Evolutionary conservation across 306 rosid species (phyloP).

Genomic region (Malus sieversii): DNA sequence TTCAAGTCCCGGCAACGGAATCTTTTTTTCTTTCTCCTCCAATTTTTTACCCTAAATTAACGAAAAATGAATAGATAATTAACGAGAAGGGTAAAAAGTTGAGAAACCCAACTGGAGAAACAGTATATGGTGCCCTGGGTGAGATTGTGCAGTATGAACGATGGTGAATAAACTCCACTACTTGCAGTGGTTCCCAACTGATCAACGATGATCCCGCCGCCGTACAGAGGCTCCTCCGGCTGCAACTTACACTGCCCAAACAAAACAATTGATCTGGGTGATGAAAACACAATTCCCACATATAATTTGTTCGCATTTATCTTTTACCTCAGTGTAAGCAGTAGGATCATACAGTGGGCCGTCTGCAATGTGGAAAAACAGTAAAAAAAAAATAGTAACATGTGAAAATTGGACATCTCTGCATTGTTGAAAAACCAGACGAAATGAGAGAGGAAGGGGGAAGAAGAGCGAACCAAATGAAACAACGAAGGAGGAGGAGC

Average conservation of each 20-base stretch:
- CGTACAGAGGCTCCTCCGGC: slow-evolving; percentile 60
- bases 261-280: neutral
- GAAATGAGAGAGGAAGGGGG: neutral
- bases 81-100: neutral
- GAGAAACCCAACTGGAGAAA: slow-evolving; percentile 52
- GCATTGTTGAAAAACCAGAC: neutral
- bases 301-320: neutral
- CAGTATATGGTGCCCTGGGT: slow-evolving; percentile 44
- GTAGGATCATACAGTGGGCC: slow-evolving; percentile 81
- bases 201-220: slow-evolving; percentile 53
- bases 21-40: fast-evolving
- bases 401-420: neutral
- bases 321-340: slow-evolving; percentile 66
- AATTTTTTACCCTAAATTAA: neutral
- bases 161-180: slow-evolving; percentile 21
- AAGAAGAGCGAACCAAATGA: slow-evolving; percentile 42
- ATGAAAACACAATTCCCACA: neutral
- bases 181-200: neutral
- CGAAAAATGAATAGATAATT: neutral
- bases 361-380: slow-evolving; percentile 41
- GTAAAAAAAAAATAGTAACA: neutral
- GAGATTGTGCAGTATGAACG: slow-evolving; percentile 49
- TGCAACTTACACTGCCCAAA: slow-evolving; percentile 51
- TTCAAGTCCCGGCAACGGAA: slow-evolving; percentile 83
- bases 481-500: slow-evolving; percentile 29